Percentiles rank a stretch among this genome's conserved stretches.
These are phyloP conservation scores for Diplodia scrobiculata DNA, from an alignment of 2,329 filamentous ascomycete genomes.

Conservation along the genomic window DNA sequence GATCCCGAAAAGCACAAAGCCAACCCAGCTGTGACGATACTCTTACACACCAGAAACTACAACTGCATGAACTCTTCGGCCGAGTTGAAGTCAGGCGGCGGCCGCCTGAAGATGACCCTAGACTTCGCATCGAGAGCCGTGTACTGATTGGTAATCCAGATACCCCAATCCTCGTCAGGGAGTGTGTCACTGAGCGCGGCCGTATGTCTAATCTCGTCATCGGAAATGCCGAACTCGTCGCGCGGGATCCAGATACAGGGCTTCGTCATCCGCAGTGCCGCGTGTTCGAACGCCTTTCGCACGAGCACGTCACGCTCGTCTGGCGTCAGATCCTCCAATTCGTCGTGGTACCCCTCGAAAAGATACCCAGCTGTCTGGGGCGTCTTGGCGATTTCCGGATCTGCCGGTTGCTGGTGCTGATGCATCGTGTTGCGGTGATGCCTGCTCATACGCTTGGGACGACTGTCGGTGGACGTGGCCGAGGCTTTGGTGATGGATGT, in stretches of 20 bases:
- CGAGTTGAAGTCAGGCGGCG: slow-evolving; percentile 68
- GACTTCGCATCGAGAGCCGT: slow-evolving; percentile 82
- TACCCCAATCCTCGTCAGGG: slow-evolving; percentile 67
- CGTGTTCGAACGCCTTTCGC: slow-evolving; percentile 86
- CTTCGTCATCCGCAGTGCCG: slow-evolving; percentile 77
- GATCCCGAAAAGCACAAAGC: not conserved
- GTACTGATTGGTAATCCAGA: slow-evolving; percentile 94
- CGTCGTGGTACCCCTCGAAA: slow-evolving; percentile 84
- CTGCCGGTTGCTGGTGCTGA: not conserved
- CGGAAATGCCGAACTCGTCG: slow-evolving; percentile 85
- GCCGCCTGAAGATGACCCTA: slow-evolving; percentile 78
- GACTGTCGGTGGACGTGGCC: not conserved
- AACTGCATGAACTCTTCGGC: slow-evolving; percentile 29
- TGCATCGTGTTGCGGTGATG: slow-evolving; percentile 35
- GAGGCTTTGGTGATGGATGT: slow-evolving; percentile 3
- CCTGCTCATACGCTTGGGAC: slow-evolving; percentile 33
- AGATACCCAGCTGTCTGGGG: slow-evolving; percentile 10
- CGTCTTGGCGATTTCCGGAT: slow-evolving; percentile 16
- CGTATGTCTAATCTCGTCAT: slow-evolving; percentile 74
- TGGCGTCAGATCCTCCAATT: slow-evolving; percentile 89
- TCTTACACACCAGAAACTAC: not conserved
- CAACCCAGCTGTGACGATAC: not conserved
- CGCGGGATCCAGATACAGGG: slow-evolving; percentile 93
- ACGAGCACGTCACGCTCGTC: slow-evolving; percentile 85
- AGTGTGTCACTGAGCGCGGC: slow-evolving; percentile 49